Evolutionary conservation across 2,329 filamentous ascomycete species (phyloP).

Genomic region (Fusarium dimerum): DNA sequence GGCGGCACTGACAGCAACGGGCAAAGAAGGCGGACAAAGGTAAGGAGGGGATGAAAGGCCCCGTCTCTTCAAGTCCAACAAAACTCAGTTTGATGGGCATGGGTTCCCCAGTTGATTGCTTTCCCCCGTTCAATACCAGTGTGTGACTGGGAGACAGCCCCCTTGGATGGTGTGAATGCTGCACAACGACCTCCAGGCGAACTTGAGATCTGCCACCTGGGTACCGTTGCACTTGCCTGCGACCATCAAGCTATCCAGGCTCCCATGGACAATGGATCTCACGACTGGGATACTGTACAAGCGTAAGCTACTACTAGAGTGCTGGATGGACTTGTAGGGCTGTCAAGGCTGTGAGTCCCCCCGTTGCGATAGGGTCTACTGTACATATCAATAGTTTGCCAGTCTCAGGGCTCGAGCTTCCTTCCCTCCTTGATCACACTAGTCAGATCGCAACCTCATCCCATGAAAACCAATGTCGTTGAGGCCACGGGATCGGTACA

Average conservation of each 20-base stretch:
- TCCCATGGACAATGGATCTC: constrained; percentile 3
- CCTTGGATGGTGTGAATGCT: not conserved
- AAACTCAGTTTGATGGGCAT: not conserved
- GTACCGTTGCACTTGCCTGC: constrained; percentile 8
- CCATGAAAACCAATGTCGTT: not conserved
- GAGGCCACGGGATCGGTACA: not conserved
- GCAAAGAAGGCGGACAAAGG: not conserved
- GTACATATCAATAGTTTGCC: too few relatives aligned
- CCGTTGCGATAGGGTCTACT: too few relatives aligned
- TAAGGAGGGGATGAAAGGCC: not conserved
- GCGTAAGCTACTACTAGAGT: constrained; percentile 7
- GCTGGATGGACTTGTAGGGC: not conserved
- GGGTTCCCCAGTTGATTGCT: not conserved
- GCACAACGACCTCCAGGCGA: too few relatives aligned
- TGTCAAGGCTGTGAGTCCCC: not conserved
- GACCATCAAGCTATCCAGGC: constrained; percentile 10
- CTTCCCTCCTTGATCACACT: too few relatives aligned
- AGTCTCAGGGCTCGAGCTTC: too few relatives aligned
- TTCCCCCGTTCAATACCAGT: not conserved
- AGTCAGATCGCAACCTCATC: too few relatives aligned
- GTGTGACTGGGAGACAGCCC: not conserved
- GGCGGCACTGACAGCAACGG: not conserved
- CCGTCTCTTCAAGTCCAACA: too few relatives aligned
- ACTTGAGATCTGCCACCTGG: constrained; percentile 10
- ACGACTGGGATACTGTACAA: constrained; percentile 18